phyloP scores from a whole-genome alignment of 2,329 filamentous ascomycete genomes.

The Hortaea sp. region DNA sequence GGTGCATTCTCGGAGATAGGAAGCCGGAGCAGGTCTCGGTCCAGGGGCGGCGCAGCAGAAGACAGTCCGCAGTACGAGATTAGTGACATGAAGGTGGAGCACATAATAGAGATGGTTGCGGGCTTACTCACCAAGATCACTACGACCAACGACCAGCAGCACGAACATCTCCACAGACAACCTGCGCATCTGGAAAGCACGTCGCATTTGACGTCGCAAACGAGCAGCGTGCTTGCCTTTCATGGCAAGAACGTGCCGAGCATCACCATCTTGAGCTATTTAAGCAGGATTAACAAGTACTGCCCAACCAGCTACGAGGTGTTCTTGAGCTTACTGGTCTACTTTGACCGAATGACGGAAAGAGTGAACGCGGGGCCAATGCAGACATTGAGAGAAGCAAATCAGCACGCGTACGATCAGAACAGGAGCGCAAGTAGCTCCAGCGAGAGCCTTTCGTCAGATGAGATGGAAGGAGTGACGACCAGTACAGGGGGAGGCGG shows the following conservation, averaged over 20 bases:
- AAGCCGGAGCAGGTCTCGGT: constrained; percentile 27
- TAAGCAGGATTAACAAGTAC: constrained; percentile 95
- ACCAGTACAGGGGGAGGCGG: constrained; percentile 20
- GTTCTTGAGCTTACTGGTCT: constrained; percentile 87
- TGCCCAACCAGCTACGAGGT: constrained; percentile 98
- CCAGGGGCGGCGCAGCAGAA: constrained; percentile 37
- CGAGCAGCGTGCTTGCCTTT: constrained; percentile 76
- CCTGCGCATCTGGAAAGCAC: constrained; percentile 52
- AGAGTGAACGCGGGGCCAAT: constrained; percentile 75
- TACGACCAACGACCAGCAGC: constrained; percentile 87
- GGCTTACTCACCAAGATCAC: constrained; percentile 95
- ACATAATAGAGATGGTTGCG: constrained; percentile 98
- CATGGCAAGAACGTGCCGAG: constrained; percentile 97
- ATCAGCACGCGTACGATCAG: constrained; percentile 37
- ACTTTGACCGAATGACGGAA: constrained; percentile 98
- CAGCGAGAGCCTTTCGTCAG: constrained; percentile 17
- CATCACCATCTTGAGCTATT: constrained; percentile 92
- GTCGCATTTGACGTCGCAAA: constrained; percentile 51
- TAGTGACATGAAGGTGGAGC: constrained; percentile 90
- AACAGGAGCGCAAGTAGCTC: constrained; percentile 12
- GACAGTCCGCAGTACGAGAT: constrained; percentile 73
- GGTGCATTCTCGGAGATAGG: constrained; percentile 43
- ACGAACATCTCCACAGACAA: constrained; percentile 76
- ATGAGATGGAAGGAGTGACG: constrained; percentile 21
- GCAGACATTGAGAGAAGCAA: constrained; percentile 48